Evolutionary conservation across 176 grass and related monocot species (phyloP).

Genomic region (Oryza longistaminata): DNA sequence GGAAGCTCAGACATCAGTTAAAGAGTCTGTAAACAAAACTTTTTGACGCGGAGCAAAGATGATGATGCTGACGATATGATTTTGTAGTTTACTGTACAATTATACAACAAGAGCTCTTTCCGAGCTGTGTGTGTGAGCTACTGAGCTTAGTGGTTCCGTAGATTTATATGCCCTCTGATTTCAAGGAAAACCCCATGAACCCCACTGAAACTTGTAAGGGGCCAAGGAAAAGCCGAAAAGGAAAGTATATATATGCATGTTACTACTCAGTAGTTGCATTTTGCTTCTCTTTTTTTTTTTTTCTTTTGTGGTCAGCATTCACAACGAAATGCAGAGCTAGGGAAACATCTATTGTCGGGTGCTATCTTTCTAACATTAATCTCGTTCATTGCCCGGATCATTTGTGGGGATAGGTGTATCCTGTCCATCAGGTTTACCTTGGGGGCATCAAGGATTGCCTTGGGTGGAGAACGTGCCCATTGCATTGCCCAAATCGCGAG

Average conservation of each 20-base stretch:
- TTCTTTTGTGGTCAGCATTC: conserved; percentile 57
- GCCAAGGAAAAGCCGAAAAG: conserved; percentile 36
- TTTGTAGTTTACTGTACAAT: conserved; percentile 45
- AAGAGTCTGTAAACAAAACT: not conserved
- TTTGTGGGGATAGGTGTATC: conserved; percentile 53
- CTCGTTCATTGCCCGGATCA: conserved; percentile 37
- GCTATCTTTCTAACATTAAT: conserved; percentile 49
- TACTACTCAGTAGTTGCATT: conserved; percentile 19
- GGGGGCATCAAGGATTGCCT: conserved; percentile 69
- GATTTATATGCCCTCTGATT: conserved; percentile 18
- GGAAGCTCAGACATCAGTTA: not conserved
- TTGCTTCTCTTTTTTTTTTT: not conserved
- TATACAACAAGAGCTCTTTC: conserved; percentile 45
- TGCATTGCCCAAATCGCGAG: conserved; percentile 98
- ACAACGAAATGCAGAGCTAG: conserved; percentile 55
- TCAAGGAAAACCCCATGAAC: conserved; percentile 31
- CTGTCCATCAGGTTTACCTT: conserved; percentile 83
- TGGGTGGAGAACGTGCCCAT: conserved; percentile 74
- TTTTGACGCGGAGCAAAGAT: not conserved
- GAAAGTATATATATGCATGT: not conserved
- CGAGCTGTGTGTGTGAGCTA: conserved; percentile 6
- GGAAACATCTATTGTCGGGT: conserved; percentile 61
- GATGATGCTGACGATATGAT: not conserved
- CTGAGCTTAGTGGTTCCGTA: not conserved
- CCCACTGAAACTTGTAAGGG: conserved; percentile 22